Evolutionary conservation across 495 filamentous ascomycete species (phyloP), one percentile per base, ranked within the genome.

Genomic region (Aspergillus hancockii): DNA sequence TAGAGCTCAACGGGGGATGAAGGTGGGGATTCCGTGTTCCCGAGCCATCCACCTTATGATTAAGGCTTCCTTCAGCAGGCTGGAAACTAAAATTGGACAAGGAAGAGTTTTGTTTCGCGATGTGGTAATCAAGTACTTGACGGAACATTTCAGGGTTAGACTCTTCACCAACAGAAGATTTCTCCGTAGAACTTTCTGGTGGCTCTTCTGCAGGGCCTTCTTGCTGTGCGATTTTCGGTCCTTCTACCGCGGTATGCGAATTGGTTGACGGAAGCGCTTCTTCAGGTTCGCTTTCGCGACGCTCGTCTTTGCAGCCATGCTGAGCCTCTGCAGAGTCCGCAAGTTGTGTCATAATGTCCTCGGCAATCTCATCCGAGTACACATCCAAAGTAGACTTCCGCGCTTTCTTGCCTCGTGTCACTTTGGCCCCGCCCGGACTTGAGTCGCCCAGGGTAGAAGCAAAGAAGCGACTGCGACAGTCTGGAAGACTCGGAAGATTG

Each of bases 281-380:
- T n/a, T 32, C 25, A 10, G 19, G 5, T 22, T 30, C 23, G n/a
- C 50, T 38, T 53, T 55, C 57, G 38, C 21, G 25, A 54, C 63
- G 66, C n/a, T 55, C 41, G 60, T 73, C 72, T 22, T 69, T 68
- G n/a, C 62, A 45, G 46, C 69, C 68, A 25, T 69, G 51, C 19
- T 47, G 12, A 30, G 54, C 43, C 12, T 74, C 62, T 1, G 57
- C 57, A 40, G 77, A 72, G 55, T 84, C 78, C 19, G 78, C 70
- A 49, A 85, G 61, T 55, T 78, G 75, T 8, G 81, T 77, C 75
- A 85, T 81, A 22, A 82, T 83, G 41, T 87, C 86, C 57, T 87
- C 85, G 19, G 85, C 75, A 1, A 84, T 78, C 58, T 89, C 87
- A 62, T 91, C 88, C 1, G 87, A 90, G 64, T 82, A 90, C 4